Conservation (phyloP, 108 stramenopile genomes). For the Nitzschia sp. region DNA sequence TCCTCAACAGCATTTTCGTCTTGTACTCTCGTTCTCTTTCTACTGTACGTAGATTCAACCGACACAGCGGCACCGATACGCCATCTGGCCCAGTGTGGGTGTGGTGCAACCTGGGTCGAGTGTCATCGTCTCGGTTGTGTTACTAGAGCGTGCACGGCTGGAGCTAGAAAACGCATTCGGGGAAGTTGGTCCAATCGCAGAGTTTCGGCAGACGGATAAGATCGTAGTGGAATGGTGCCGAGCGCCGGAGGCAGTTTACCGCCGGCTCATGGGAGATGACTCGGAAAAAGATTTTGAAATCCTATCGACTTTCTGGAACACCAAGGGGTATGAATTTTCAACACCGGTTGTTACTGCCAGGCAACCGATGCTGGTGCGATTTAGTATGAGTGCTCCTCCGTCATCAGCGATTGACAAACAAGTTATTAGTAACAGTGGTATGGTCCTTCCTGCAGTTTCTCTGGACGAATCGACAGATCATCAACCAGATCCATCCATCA, state of each 20-base stretch:
- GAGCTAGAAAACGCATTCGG: not conserved
- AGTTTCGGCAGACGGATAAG: conserved; percentile 12
- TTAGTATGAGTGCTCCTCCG: not conserved
- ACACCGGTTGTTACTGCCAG: not conserved
- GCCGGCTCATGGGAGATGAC: not conserved
- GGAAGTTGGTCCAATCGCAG: not conserved
- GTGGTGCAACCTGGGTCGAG: conserved; percentile 3
- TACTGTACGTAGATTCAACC: conserved; percentile 7
- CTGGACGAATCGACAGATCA: not conserved
- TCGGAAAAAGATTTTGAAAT: conserved; percentile 15
- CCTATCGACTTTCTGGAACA: conserved; percentile 16
- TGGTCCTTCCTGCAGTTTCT: not conserved
- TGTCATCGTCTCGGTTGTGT: not conserved
- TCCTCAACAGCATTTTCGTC: not conserved
- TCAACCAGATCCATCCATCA: not conserved
- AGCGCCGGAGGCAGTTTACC: conserved; percentile 1
- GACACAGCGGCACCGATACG: not conserved
- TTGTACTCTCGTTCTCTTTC: conserved; percentile 1
- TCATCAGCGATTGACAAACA: not conserved
- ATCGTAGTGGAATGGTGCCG: conserved; percentile 22
- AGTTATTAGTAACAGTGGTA: not conserved
- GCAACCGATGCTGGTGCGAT: not conserved
- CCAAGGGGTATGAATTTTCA: conserved; percentile 19
- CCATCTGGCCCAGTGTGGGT: conserved; percentile 12
- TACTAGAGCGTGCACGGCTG: conserved; percentile 15